phyloP scores from a whole-genome alignment of 257 asterid species.

The Capsicum baccatum region DNA sequence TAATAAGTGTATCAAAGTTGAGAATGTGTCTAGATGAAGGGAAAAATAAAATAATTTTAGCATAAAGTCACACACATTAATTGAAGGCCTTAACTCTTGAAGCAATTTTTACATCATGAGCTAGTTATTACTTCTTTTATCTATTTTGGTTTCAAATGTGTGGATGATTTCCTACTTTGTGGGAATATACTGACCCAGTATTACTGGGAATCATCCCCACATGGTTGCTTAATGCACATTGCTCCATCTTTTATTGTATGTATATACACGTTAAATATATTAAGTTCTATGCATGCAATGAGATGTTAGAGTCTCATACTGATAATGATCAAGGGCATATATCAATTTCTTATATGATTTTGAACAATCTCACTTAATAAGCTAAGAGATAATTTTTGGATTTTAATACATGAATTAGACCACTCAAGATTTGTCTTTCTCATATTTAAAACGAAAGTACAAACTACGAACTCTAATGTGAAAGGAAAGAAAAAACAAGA shows the following conservation, averaged over 20 bases:
- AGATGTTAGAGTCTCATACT: not conserved
- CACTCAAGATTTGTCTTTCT: not conserved
- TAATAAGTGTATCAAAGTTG: too few species aligned
- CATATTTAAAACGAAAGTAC: not conserved
- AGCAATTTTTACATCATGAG: too few species aligned
- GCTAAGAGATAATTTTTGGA: not conserved
- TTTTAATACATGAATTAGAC: not conserved
- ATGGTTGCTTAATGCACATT: not conserved
- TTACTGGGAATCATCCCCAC: too few species aligned
- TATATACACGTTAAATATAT: too few species aligned
- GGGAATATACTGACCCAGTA: too few species aligned
- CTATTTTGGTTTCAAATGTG: not conserved
- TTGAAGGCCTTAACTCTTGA: not conserved
- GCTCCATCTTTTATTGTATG: too few species aligned
- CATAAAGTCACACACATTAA: not conserved
- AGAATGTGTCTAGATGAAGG: not conserved
- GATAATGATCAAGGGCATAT: too few species aligned
- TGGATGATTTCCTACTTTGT: too few species aligned
- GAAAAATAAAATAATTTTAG: too few species aligned
- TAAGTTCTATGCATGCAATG: too few species aligned
- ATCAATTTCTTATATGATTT: too few species aligned
- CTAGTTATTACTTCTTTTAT: not conserved
- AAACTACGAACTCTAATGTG: not conserved
- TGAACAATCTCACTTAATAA: not conserved
- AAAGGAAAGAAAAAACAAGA: not conserved